These are phyloP conservation scores for Conidiobolus incongruus DNA, from an alignment of 371 early-diverging fungal species.

Conservation along the genomic window DNA sequence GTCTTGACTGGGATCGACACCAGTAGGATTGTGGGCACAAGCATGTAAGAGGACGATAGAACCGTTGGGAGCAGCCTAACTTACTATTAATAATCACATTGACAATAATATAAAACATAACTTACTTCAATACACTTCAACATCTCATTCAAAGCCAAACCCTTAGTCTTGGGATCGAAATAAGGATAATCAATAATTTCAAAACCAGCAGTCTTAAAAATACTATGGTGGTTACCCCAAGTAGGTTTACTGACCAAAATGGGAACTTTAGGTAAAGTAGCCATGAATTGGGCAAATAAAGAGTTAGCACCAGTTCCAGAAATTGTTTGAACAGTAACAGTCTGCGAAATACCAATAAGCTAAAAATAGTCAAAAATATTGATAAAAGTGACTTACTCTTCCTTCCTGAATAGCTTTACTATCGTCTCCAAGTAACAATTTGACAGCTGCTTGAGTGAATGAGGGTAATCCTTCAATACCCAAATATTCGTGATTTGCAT, in stretches of 20 bases:
- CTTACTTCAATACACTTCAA: constrained; percentile 25
- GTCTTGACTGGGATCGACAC: constrained; percentile 77
- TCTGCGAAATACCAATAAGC: no score
- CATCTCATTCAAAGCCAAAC: constrained; percentile 57
- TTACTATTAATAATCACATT: not conserved
- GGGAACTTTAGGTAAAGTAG: constrained; percentile 36
- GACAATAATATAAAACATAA: not conserved
- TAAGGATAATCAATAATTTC: constrained; percentile 66
- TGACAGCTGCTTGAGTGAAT: constrained; percentile 53
- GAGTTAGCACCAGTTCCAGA: constrained; percentile 92
- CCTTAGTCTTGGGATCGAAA: constrained; percentile 55
- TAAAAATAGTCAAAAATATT: not conserved
- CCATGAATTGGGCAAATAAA: constrained; percentile 64
- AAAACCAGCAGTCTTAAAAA: constrained; percentile 68
- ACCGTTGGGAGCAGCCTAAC: constrained; percentile 37
- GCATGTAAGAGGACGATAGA: constrained; percentile 68
- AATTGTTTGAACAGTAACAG: constrained; percentile 62
- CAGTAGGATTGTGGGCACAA: constrained; percentile 94
- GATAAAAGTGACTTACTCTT: constrained; percentile 20
- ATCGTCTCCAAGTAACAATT: constrained; percentile 61
- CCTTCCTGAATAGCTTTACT: constrained; percentile 52
- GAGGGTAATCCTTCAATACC: constrained; percentile 59
- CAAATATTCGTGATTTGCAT: constrained; percentile 81
- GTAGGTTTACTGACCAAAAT: constrained; percentile 86
- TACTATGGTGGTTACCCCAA: constrained; percentile 89